These are phyloP conservation scores for Phylloporus scabripes DNA, from an alignment of 768 basidiomycete genomes.

Conservation along the genomic window DNA sequence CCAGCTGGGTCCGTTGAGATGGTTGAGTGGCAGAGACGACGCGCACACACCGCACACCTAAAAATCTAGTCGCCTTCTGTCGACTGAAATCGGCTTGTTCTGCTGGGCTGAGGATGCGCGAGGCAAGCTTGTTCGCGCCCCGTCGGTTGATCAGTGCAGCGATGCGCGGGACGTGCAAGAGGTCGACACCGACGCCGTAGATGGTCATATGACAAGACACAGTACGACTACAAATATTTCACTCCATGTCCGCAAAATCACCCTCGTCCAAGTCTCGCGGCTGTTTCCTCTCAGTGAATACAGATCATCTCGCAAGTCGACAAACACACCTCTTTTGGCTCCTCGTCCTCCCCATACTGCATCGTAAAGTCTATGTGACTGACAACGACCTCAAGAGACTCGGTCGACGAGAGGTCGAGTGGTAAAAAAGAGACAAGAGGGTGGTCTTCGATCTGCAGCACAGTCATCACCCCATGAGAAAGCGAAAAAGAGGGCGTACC, in stretches of 20 bases:
- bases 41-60: conserved; percentile 61
- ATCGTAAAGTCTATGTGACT: conserved; percentile 97
- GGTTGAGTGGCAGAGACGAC: neutral
- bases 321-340: conserved; percentile 78
- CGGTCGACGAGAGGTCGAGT: conserved; percentile 83
- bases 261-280: conserved; percentile 93
- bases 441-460: conserved; percentile 88
- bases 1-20: conserved; percentile 48
- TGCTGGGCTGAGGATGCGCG: conserved; percentile 53
- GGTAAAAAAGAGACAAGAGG: conserved; percentile 96
- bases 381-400: conserved; percentile 84
- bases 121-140: conserved; percentile 42
- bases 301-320: neutral
- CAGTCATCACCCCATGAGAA: neutral
- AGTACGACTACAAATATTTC: conserved; percentile 3
- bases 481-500: conserved; percentile 40
- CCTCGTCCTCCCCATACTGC: conserved; percentile 98
- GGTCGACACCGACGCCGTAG: conserved; percentile 72
- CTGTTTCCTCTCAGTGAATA: conserved; percentile 35
- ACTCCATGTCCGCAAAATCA: conserved; percentile 78
- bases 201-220: conserved; percentile 42
- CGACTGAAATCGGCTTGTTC: conserved; percentile 36
- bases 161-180: conserved; percentile 67
- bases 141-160: conserved; percentile 46
- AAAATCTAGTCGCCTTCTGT: conserved; percentile 38